Percentiles rank a stretch among this genome's conserved stretches.
Evolutionary conservation across 352 stramenopile species (phyloP).

Genomic region (Pseudoperonospora humuli): DNA sequence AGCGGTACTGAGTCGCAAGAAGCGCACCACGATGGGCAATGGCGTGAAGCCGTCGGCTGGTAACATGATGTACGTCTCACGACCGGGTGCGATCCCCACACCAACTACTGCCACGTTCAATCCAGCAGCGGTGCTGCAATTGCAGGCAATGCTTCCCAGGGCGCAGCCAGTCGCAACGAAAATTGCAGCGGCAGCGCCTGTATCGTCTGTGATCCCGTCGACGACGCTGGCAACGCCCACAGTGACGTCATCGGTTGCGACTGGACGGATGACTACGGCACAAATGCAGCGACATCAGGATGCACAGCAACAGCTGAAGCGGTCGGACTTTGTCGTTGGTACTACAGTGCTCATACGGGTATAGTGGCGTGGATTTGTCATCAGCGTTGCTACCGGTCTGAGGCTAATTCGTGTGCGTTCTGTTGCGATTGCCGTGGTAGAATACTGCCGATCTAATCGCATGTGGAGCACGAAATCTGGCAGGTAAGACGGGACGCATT

Average conservation of each 20-base stretch:
- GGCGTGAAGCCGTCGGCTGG: conserved; percentile 19
- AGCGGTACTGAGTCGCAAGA: conserved; percentile 65
- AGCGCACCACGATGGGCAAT: conserved; percentile 29
- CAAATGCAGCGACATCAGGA: conserved; percentile 30
- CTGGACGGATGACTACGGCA: conserved; percentile 18
- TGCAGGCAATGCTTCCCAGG: conserved; percentile 27
- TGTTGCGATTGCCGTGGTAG: conserved; percentile 14
- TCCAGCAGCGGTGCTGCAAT: conserved; percentile 21
- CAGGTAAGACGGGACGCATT: conserved; percentile 65
- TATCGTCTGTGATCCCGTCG: conserved; percentile 22
- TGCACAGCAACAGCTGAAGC: conserved; percentile 25
- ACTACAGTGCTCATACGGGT: conserved; percentile 65
- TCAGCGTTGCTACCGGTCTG: not conserved
- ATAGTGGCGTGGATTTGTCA: conserved; percentile 3
- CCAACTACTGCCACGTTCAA: conserved; percentile 17
- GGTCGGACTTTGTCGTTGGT: conserved; percentile 59
- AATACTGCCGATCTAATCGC: conserved; percentile 65
- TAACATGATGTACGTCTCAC: conserved; percentile 19
- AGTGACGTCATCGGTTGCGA: conserved; percentile 8
- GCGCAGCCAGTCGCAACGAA: conserved; percentile 24
- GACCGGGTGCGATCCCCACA: conserved; percentile 13
- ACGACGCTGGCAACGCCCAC: conserved; percentile 15
- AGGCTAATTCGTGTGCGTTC: not conserved
- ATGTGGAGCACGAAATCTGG: conserved; percentile 64
- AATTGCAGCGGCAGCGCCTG: conserved; percentile 12